Evolutionary conservation across 495 filamentous ascomycete species (phyloP).

Genomic region (Hypoxylon perforatum): DNA sequence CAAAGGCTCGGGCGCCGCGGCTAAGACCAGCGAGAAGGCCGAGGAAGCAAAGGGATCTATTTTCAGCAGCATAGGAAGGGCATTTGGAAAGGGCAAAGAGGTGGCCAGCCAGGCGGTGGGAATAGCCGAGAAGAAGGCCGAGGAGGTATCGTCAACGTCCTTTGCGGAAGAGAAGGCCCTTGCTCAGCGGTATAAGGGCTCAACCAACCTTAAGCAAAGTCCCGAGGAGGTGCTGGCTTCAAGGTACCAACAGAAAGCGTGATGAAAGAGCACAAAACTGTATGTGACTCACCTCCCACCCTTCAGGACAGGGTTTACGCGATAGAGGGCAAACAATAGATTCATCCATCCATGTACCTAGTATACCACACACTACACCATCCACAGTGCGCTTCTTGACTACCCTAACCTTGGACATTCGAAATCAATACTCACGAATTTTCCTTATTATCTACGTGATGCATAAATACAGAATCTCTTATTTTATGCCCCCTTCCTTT

Average conservation of each 20-base stretch:
- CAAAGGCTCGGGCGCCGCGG: constrained; percentile 22
- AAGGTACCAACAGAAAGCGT: constrained; percentile 56
- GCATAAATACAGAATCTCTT: too few relatives aligned
- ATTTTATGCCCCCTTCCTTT: too few relatives aligned
- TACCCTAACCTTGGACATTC: too few relatives aligned
- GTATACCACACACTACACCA: too few relatives aligned
- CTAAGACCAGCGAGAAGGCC: constrained; percentile 31
- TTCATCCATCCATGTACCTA: too few relatives aligned
- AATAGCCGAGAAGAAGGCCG: constrained; percentile 42
- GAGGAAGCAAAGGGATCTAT: constrained; percentile 47
- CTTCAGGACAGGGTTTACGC: too few relatives aligned
- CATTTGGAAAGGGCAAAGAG: constrained; percentile 49
- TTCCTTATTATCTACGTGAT: too few relatives aligned
- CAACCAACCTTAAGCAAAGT: constrained; percentile 47
- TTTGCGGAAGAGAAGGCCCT: constrained; percentile 59
- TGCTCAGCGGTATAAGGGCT: constrained; percentile 57
- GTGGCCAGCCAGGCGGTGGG: constrained; percentile 40
- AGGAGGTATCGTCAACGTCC: constrained; percentile 44
- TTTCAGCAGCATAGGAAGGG: constrained; percentile 44
- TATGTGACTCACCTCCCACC: not conserved
- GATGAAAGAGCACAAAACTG: constrained; percentile 34
- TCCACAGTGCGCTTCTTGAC: too few relatives aligned
- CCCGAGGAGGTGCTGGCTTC: constrained; percentile 58
- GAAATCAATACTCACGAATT: too few relatives aligned
- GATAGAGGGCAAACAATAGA: too few relatives aligned